Conservation (phyloP, 768 basidiomycete species). For the Hypsizygus marmoreus region DNA sequence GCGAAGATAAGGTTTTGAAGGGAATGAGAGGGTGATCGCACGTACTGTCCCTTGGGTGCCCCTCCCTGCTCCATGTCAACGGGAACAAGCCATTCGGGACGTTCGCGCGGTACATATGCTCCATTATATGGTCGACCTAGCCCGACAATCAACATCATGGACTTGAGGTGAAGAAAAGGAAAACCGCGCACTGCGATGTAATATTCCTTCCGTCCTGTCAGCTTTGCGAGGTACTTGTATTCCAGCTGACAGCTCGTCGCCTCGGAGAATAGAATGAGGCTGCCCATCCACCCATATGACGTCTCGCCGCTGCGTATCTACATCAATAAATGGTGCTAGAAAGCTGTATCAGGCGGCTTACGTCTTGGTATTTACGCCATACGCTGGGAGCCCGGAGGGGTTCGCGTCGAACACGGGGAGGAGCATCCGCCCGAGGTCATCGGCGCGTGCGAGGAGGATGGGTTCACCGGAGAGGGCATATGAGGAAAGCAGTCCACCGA, state of each 20-base stretch:
- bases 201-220: slow-evolving; percentile 61
- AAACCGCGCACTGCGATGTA: slow-evolving; percentile 32
- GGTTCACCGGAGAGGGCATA: slow-evolving; percentile 71
- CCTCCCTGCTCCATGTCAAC: slow-evolving; percentile 30
- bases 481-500: slow-evolving; percentile 78
- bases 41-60: slow-evolving; percentile 27
- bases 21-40: background rate
- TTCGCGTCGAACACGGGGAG: slow-evolving; percentile 65
- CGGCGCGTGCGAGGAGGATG: slow-evolving; percentile 60
- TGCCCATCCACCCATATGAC: slow-evolving; percentile 31
- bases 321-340: slow-evolving; percentile 1
- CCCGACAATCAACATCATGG: background rate
- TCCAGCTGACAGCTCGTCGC: slow-evolving; percentile 66
- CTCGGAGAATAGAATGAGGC: slow-evolving; percentile 36
- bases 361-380: slow-evolving; percentile 58
- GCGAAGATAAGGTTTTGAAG: background rate
- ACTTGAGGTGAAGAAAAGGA: background rate
- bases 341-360: slow-evolving; percentile 21
- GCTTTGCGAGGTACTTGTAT: slow-evolving; percentile 71
- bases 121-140: slow-evolving; percentile 39
- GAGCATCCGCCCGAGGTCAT: slow-evolving; percentile 65
- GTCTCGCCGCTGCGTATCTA: slow-evolving; percentile 28
- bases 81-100: slow-evolving; percentile 36
- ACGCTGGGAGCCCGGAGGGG: slow-evolving; percentile 62
- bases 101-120: slow-evolving; percentile 34